A percentile compares a stretch with the other conserved stretches of the same genome.
Conservation (phyloP, 2,329 filamentous ascomycete genomes). For the Epicoccum sorghinum region DNA sequence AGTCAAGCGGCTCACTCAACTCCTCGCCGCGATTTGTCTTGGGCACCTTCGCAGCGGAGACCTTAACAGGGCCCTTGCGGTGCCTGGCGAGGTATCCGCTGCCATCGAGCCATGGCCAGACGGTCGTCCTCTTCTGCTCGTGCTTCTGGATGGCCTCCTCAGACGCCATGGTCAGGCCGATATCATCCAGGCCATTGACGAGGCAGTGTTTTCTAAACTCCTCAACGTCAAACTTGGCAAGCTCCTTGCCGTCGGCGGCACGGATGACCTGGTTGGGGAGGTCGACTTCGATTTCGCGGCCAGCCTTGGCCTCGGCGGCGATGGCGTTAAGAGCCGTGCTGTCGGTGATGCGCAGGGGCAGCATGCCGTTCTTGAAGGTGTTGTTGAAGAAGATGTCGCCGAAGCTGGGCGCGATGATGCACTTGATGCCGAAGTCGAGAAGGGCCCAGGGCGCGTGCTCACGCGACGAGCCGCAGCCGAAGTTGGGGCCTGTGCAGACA, state of each 20-base stretch:
- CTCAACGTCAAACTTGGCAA: slow-evolving; percentile 86
- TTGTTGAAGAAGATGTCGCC: slow-evolving; percentile 99
- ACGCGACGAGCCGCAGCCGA: slow-evolving; percentile 89
- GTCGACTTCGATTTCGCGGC: slow-evolving; percentile 86
- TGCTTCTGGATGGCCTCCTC: slow-evolving; percentile 87
- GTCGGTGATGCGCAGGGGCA: slow-evolving; percentile 79
- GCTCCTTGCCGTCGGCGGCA: slow-evolving; percentile 72
- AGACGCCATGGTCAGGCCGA: slow-evolving; percentile 90
- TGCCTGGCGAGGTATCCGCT: slow-evolving; percentile 74
- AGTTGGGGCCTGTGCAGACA: slow-evolving; percentile 89
- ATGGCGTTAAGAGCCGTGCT: slow-evolving; percentile 70
- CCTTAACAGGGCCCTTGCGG: slow-evolving; percentile 63
- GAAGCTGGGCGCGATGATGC: slow-evolving; percentile 85
- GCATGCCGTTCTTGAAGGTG: slow-evolving; percentile 99
- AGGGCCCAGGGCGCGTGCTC: slow-evolving; percentile 98
- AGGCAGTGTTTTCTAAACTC: slow-evolving; percentile 94
- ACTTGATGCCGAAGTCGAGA: slow-evolving; percentile 94
- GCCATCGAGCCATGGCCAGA: slow-evolving; percentile 92
- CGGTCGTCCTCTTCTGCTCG: slow-evolving; percentile 75
- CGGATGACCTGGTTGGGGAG: slow-evolving; percentile 84
- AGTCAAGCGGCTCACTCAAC: slow-evolving; percentile 85
- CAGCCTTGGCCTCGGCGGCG: slow-evolving; percentile 76
- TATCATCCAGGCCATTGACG: slow-evolving; percentile 92
- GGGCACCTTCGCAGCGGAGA: slow-evolving; percentile 73
- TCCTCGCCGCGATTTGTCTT: slow-evolving; percentile 88